These are phyloP conservation scores for Ensete glaucum DNA, from an alignment of 176 grass and related monocot genomes.

Conservation along the genomic window DNA sequence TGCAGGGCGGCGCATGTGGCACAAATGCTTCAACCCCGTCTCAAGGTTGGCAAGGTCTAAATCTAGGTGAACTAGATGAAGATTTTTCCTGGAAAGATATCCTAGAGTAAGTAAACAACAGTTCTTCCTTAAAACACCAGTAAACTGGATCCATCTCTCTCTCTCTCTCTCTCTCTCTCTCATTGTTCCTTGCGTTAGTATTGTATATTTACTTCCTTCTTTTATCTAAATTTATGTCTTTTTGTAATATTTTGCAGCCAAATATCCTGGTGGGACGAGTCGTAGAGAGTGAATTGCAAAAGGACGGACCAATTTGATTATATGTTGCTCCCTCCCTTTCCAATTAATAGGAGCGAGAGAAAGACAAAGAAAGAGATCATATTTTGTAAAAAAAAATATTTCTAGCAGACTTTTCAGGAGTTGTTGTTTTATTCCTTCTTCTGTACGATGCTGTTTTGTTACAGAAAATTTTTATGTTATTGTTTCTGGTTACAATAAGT, in stretches of 20 bases:
- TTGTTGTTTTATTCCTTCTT: not conserved
- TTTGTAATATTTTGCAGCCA: not conserved
- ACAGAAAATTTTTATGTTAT: no score
- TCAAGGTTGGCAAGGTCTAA: not conserved
- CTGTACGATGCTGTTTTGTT: not conserved
- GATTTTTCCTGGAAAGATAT: slow-evolving; percentile 5
- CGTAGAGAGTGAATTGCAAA: not conserved
- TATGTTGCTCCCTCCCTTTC: not conserved
- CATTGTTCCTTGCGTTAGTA: no score
- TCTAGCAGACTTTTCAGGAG: not conserved
- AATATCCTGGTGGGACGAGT: not conserved
- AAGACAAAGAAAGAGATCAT: not conserved
- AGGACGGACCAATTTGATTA: not conserved
- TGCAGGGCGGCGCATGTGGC: not conserved
- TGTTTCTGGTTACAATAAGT: no score
- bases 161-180: no score
- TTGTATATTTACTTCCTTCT: not conserved
- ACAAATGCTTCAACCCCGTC: not conserved
- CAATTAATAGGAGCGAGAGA: not conserved
- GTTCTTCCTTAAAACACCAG: no score
- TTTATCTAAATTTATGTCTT: not conserved
- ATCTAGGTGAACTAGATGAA: not conserved
- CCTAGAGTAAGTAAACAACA: not conserved
- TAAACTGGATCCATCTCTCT: no score
- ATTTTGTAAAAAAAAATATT: not conserved